These are phyloP conservation scores for Pisolithus marmoratus DNA, from an alignment of 768 basidiomycete species.

Conservation along the genomic window DNA sequence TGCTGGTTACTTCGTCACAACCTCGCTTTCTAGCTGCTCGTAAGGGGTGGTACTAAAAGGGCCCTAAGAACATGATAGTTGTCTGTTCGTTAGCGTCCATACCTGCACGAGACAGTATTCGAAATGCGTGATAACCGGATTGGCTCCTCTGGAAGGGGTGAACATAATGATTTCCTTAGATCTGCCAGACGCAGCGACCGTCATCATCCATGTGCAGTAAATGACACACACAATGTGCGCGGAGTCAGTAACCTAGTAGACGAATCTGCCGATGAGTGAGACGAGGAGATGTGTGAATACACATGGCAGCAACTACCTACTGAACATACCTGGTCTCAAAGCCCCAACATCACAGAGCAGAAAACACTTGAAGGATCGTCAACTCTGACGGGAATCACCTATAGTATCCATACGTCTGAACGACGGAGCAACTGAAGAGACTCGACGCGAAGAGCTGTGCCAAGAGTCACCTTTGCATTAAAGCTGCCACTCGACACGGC, in stretches of 20 bases:
- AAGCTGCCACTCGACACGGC: background rate
- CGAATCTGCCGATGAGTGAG: too few relatives aligned
- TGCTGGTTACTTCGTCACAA: background rate
- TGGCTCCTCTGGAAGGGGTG: background rate
- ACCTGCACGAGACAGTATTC: constrained; percentile 5
- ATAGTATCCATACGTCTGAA: constrained; percentile 4
- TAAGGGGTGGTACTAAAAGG: background rate
- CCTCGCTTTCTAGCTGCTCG: background rate
- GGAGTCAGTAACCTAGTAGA: background rate
- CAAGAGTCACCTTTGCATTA: constrained; percentile 1
- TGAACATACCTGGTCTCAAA: background rate
- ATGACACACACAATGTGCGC: background rate
- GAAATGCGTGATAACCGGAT: constrained; percentile 3
- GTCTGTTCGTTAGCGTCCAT: too few relatives aligned
- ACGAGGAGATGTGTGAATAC: too few relatives aligned
- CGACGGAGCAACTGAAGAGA: constrained; percentile 1
- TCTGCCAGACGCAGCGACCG: background rate
- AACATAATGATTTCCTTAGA: constrained; percentile 1
- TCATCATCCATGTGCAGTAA: constrained; percentile 3
- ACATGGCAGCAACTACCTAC: constrained; percentile 3
- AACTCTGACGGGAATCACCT: background rate
- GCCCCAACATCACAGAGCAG: too few relatives aligned
- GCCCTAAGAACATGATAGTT: too few relatives aligned
- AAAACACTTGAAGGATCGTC: background rate
- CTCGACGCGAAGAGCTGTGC: constrained; percentile 2